Evolutionary conservation across 306 rosid genomes (phyloP).

Genomic region (Trifolium subterraneum): DNA sequence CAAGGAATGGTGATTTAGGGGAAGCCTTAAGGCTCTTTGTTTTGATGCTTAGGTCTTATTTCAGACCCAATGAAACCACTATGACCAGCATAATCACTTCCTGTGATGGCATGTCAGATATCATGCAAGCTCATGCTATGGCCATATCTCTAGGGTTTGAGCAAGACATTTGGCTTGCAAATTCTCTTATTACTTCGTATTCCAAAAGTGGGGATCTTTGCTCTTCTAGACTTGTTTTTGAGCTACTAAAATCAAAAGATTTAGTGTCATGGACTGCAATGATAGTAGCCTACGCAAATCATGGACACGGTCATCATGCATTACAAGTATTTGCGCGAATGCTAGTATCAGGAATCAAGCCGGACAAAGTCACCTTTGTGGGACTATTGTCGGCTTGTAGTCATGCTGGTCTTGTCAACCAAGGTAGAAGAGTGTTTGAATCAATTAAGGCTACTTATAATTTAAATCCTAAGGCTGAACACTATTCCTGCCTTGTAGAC

Average conservation of each 20-base stretch:
- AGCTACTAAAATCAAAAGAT: slow-evolving; percentile 47
- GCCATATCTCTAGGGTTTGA: slow-evolving; percentile 50
- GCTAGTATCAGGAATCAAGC: slow-evolving; percentile 48
- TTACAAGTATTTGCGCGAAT: slow-evolving; percentile 50
- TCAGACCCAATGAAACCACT: slow-evolving; percentile 49
- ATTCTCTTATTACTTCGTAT: slow-evolving; percentile 52
- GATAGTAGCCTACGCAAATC: slow-evolving; percentile 51
- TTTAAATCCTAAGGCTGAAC: slow-evolving; percentile 49
- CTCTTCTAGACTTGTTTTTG: slow-evolving; percentile 49
- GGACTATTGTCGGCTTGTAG: slow-evolving; percentile 60
- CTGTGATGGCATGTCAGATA: slow-evolving; percentile 51
- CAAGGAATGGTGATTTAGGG: slow-evolving; percentile 3
- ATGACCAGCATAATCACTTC: slow-evolving; percentile 45
- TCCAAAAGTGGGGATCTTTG: slow-evolving; percentile 56
- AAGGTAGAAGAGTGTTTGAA: slow-evolving; percentile 53
- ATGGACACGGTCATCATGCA: slow-evolving; percentile 56
- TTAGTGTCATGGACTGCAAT: slow-evolving; percentile 58
- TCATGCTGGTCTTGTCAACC: slow-evolving; percentile 55
- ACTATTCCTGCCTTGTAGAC: slow-evolving; percentile 53
- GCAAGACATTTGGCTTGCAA: slow-evolving; percentile 45
- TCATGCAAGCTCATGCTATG: slow-evolving; percentile 53
- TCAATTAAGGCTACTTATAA: slow-evolving; percentile 46
- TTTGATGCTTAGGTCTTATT: slow-evolving; percentile 49
- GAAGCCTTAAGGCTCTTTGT: no score
- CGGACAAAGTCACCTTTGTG: slow-evolving; percentile 52